phyloP scores from a whole-genome alignment of 169 alveolate genomes.

The Theileria equi region DNA sequence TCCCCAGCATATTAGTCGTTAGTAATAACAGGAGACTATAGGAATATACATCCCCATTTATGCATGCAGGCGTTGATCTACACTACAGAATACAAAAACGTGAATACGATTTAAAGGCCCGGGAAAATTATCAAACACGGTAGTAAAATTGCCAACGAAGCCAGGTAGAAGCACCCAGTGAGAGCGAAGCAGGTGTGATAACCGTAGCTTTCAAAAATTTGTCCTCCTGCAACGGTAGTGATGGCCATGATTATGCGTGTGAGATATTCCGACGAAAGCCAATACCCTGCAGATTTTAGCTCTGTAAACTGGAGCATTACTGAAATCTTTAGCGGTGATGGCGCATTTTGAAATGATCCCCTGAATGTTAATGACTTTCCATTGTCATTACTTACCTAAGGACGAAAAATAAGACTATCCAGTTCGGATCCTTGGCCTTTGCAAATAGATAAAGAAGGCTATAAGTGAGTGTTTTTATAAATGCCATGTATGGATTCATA shows the following conservation, averaged over 20 bases:
- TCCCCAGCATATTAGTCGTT: no score
- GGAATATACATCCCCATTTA: no score
- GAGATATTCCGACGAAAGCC: conserved; percentile 56
- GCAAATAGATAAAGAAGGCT: no score
- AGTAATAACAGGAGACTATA: no score
- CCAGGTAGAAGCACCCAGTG: conserved; percentile 43
- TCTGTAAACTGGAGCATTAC: conserved; percentile 47
- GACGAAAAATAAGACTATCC: conserved; percentile 24
- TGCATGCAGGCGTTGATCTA: no score
- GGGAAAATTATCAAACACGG: conserved; percentile 37
- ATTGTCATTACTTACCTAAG: conserved; percentile 10
- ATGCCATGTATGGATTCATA: no score
- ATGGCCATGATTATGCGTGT: conserved; percentile 34
- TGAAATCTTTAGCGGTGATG: conserved; percentile 41
- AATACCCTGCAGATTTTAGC: conserved; percentile 33
- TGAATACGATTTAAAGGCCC: no score
- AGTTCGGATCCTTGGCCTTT: no score
- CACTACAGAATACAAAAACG: no score
- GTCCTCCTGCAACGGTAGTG: conserved; percentile 49
- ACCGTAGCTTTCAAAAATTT: conserved; percentile 18
- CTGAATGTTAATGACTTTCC: background rate
- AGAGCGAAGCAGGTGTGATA: conserved; percentile 44
- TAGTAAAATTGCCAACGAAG: conserved; percentile 18
- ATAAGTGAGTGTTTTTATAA: no score
- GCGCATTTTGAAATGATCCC: conserved; percentile 51